phyloP scores from a whole-genome alignment of 257 asterid species.

The Solanum infundibuliforme region DNA sequence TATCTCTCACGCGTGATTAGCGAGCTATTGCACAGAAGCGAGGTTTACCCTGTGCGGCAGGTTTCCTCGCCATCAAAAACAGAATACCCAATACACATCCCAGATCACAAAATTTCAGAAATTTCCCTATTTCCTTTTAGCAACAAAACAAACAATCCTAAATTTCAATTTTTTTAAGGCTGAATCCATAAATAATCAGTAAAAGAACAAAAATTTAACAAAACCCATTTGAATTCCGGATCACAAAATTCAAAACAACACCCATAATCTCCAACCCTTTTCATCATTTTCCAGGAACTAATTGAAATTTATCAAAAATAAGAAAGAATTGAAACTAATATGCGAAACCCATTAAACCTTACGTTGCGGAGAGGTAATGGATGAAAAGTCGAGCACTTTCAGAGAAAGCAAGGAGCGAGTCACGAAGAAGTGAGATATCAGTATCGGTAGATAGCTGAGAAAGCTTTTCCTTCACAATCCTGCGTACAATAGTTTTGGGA shows the following conservation, averaged over 20 bases:
- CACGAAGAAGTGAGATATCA: conserved; percentile 65
- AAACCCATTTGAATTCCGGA: not conserved
- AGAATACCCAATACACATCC: not conserved
- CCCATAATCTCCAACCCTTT: not conserved
- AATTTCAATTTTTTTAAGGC: not conserved
- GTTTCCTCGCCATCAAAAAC: not conserved
- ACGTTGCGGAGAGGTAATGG: conserved; percentile 87
- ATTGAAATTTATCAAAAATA: not conserved
- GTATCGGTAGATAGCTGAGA: conserved; percentile 57
- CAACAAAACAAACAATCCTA: not conserved
- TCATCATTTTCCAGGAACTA: not conserved
- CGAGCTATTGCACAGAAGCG: not conserved
- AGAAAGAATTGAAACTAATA: not conserved
- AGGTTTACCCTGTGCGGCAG: not conserved
- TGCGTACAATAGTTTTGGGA: conserved; percentile 86
- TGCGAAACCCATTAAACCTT: not conserved
- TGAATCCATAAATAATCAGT: not conserved
- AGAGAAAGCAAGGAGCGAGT: conserved; percentile 70
- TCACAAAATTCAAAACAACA: not conserved
- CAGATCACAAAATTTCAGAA: not conserved
- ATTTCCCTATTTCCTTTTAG: not conserved
- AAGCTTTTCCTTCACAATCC: conserved; percentile 84
- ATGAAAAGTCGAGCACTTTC: conserved; percentile 81
- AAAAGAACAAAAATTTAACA: no score
- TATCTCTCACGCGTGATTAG: not conserved